Evolutionary conservation across 129 eudicot genomes (phyloP).

Genomic region (Lactuca saligna): DNA sequence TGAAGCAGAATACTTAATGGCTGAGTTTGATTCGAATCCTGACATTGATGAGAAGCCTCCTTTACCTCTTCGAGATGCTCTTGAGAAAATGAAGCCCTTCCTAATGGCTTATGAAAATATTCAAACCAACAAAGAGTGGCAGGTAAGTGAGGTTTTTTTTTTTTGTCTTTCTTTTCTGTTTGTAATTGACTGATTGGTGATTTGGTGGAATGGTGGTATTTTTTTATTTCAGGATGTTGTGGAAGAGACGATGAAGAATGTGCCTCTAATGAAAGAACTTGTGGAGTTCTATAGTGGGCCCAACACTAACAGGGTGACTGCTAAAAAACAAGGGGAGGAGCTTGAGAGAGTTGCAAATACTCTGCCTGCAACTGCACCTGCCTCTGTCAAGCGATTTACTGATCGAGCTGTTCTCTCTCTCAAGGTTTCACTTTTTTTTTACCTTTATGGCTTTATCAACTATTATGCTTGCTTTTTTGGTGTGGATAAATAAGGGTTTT

Average conservation of each 20-base stretch:
- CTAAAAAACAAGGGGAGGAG: conserved; percentile 77
- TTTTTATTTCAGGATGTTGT: conserved; percentile 55
- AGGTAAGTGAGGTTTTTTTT: conserved; percentile 42
- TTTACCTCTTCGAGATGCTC: conserved; percentile 68
- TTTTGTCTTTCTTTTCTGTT: background rate
- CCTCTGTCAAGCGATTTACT: conserved; percentile 67
- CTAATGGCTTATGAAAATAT: conserved; percentile 85
- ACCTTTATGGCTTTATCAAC: background rate
- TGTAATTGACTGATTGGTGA: background rate
- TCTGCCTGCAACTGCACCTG: conserved; percentile 68
- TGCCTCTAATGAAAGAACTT: conserved; percentile 69
- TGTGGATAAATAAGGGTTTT: too few species aligned
- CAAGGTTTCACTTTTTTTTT: conserved; percentile 48
- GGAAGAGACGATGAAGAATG: conserved; percentile 68
- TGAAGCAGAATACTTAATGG: conserved; percentile 86
- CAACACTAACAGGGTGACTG: conserved; percentile 71
- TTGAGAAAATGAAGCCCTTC: conserved; percentile 88
- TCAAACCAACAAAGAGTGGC: conserved; percentile 85
- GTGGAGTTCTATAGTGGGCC: conserved; percentile 87
- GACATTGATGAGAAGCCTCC: conserved; percentile 92
- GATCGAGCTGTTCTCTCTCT: conserved; percentile 83
- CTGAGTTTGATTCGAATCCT: conserved; percentile 74
- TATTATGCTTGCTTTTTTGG: background rate
- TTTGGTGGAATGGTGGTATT: background rate
- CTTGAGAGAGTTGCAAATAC: conserved; percentile 92